These are phyloP conservation scores for Mycena epipterygia DNA, from an alignment of 768 basidiomycete species.

Conservation along the genomic window DNA sequence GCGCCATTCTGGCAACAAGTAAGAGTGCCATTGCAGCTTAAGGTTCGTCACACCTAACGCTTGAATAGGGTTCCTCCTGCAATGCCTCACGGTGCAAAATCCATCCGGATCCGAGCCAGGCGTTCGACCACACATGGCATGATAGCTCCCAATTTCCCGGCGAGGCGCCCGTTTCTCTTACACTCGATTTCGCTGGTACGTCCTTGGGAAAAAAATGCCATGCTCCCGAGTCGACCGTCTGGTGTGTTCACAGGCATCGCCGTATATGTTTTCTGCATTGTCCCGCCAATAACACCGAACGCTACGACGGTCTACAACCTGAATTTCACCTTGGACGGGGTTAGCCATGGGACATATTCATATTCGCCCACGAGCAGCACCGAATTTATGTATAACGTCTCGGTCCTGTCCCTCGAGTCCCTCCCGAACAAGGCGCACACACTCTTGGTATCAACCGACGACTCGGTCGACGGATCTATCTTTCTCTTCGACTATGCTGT, in stretches of 20 bases:
- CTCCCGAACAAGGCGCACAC: slow-evolving; percentile 21
- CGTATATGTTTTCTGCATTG: slow-evolving; percentile 30
- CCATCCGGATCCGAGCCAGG: slow-evolving; percentile 21
- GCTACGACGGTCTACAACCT: slow-evolving; percentile 14
- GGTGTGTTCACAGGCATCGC: slow-evolving; percentile 24
- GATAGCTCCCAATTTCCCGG: slow-evolving; percentile 27
- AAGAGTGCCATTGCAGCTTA: neutral
- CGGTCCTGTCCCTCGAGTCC: slow-evolving; percentile 20
- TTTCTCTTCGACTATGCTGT: slow-evolving; percentile 35
- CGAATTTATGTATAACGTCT: slow-evolving; percentile 23
- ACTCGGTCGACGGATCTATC: slow-evolving; percentile 14
- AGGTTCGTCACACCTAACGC: neutral
- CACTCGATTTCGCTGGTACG: slow-evolving; percentile 27
- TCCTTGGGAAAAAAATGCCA: neutral
- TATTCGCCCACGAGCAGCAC: slow-evolving; percentile 15
- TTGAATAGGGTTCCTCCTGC: slow-evolving; percentile 20
- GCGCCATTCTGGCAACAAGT: slow-evolving; percentile 14
- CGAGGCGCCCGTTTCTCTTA: slow-evolving; percentile 13
- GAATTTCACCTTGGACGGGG: slow-evolving; percentile 26
- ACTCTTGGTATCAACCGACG: slow-evolving; percentile 24
- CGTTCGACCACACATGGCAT: slow-evolving; percentile 32
- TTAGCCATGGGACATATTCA: neutral
- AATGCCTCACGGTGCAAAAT: neutral
- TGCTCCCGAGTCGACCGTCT: neutral
- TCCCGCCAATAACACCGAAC: slow-evolving; percentile 7